Evolutionary conservation across 768 basidiomycete species (phyloP).

Genomic region (Boletus fagicola): DNA sequence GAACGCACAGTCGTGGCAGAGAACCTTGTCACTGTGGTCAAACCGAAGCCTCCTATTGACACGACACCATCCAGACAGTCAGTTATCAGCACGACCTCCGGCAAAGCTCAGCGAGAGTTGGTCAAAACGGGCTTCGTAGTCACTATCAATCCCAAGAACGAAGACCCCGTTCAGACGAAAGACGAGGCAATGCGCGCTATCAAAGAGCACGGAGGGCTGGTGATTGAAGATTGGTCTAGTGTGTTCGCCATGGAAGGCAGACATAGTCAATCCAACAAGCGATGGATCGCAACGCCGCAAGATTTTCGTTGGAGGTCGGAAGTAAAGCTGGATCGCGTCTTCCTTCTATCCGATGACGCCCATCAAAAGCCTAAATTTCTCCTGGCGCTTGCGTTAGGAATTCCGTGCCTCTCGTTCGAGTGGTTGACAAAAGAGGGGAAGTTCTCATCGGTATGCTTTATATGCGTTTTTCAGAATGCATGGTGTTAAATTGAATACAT

Average conservation of each 20-base stretch:
- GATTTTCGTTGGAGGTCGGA: slow-evolving; percentile 47
- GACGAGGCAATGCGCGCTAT: slow-evolving; percentile 44
- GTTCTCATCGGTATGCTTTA: slow-evolving; percentile 30
- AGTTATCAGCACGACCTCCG: slow-evolving; percentile 36
- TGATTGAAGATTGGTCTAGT: slow-evolving; percentile 62
- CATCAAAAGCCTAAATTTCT: slow-evolving; percentile 78
- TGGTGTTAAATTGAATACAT: slow-evolving; percentile 17
- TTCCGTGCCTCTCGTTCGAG: slow-evolving; percentile 68
- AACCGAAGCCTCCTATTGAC: slow-evolving; percentile 34
- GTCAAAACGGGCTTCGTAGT: slow-evolving; percentile 58
- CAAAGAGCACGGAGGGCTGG: slow-evolving; percentile 49
- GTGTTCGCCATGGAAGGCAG: slow-evolving; percentile 58
- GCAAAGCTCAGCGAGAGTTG: slow-evolving; percentile 38
- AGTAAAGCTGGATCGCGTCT: slow-evolving; percentile 46
- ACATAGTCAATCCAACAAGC: slow-evolving; percentile 40
- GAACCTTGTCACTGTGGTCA: slow-evolving; percentile 42
- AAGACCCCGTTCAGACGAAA: slow-evolving; percentile 40
- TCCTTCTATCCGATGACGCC: slow-evolving; percentile 64
- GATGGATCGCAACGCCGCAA: slow-evolving; percentile 51
- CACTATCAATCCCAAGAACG: slow-evolving; percentile 44
- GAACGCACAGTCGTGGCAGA: slow-evolving; percentile 47
- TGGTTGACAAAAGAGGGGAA: slow-evolving; percentile 43
- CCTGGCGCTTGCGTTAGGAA: slow-evolving; percentile 78
- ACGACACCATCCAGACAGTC: slow-evolving; percentile 52
- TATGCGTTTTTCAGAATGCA: not conserved